Evolutionary conservation across 192 early-diverging fungal species (phyloP), one percentile per base, ranked within the genome.

Genomic region (Kickxella alabastrina): DNA sequence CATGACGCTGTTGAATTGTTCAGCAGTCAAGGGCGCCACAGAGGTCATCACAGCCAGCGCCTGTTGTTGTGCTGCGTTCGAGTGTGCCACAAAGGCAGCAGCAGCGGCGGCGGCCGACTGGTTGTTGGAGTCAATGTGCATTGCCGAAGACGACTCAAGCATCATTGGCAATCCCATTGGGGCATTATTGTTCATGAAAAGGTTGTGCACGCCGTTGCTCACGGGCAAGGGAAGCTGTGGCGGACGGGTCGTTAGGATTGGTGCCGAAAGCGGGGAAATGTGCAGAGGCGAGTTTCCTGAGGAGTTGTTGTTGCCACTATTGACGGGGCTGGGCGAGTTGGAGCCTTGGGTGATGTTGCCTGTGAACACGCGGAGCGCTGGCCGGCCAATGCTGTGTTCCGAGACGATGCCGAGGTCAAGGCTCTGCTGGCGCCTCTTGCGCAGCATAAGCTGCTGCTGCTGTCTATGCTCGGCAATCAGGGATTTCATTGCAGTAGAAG

Each of bases 351-450:
- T n/a, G n/a, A n/a, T n/a, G n/a, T n/a, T n/a, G n/a, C 37, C 52
- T 8, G 65, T 75, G 27, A 43, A 56, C n/a, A 75, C 65, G 49
- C 71, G 71, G 25, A 75, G 71, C 49, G 34, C 24, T 9, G 71
- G 56, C 43, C 65, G 28, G 43, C 58, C 38, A 14, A 56, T 23
- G 35, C 50, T 42, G 12, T 43, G 44, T 6, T 35, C 55, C 12
- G 34, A 25, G 27, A 45, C 19, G 7, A 47, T 34, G 37, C 69
- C 49, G 40, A 72, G 40, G 26, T 72, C 62, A 43, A 72, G 57
- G 53, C 62, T 65, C 28, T 72, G 69, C 49, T 75, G 71, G 10
- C 71, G 59, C 23, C 65, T 40, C 52, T 63, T 75, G 37, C 54
- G 63, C 34, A 18, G 51, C 10, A 35, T 36, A 25, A 44, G 43